Base-by-base conservation (phyloP, 257 asterid species). In the Jacaranda mimosifolia region DNA sequence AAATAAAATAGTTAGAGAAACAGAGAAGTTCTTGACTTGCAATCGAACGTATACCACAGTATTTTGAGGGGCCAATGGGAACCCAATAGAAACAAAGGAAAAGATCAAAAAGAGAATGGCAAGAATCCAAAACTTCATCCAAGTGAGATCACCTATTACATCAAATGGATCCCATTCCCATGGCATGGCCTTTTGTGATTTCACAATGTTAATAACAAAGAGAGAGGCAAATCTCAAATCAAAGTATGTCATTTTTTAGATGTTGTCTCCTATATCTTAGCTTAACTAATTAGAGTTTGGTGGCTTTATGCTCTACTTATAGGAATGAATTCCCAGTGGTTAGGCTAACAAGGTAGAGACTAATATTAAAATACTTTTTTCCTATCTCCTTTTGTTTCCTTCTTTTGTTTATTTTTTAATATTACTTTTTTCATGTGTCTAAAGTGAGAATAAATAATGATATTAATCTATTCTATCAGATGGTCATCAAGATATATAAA, bases 121-220 rank as follows among this genome's bases (percentile, higher is more conserved):
- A 13, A 78, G 14, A 39, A 67, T 1, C 62, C 65, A 78, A 49
- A 70, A 71, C 19, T 78, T 70, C 9, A 32, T 49, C 52, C 45
- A 71, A 14, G 72, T 78, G 7, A 51, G 19, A 38, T 77, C 18
- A 63, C 4, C 3, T 10, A 38, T 11, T 3, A 39, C 14, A 6
- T 38, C 35, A 64, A 64, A 64, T 40, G 70, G 70, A 64, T 64
- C 70, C 52, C 70, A 64, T 64, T 64, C 70, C 70, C 51, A 64
- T 40, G 70, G 51, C 52, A 13, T 14, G 32, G 18, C 70, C 9
- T 4, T 8, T 40, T 67, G 68, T 5, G 70, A 57, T 14, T 67
- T 76, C 11, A 68, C 4, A 12, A 56, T 67, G 75, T 76, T 67
- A 7, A 68, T 42, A 4, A 56, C 4, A 14, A 45, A 9, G 2